Conservation (phyloP, 2,329 filamentous ascomycete genomes). For the Gremmenia infestans region DNA sequence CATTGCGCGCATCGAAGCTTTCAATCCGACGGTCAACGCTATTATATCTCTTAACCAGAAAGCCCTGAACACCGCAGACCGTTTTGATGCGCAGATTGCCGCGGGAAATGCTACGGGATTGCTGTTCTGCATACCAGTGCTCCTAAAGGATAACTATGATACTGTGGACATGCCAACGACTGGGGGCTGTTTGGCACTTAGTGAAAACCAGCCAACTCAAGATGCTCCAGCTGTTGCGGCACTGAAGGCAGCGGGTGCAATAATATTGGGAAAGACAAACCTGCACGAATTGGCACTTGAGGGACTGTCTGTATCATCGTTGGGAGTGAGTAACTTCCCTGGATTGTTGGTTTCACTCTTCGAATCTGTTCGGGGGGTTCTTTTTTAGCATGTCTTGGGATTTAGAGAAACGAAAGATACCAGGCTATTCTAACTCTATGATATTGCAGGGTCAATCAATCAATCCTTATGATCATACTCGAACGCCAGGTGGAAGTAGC, state of each 20-base stretch:
- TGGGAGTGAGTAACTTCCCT: conserved; percentile 38
- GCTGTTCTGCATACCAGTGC: conserved; percentile 56
- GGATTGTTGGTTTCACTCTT: too few species aligned
- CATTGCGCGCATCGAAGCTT: conserved; percentile 50
- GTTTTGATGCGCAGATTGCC: conserved; percentile 42
- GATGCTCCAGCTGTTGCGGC: conserved; percentile 48
- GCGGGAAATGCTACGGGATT: conserved; percentile 44
- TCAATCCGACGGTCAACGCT: conserved; percentile 54
- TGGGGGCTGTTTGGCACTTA: conserved; percentile 47
- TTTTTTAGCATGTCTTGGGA: too few species aligned
- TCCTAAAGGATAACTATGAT: conserved; percentile 56
- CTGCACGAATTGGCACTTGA: conserved; percentile 80
- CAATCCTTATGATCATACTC: conserved; percentile 59
- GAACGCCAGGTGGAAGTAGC: conserved; percentile 62
- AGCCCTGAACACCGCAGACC: conserved; percentile 43
- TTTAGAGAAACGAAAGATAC: too few species aligned
- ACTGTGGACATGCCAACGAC: conserved; percentile 47
- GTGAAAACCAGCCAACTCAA: conserved; percentile 37
- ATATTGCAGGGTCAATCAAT: conserved; percentile 45
- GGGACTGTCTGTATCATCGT: conserved; percentile 55
- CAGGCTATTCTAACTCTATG: too few species aligned
- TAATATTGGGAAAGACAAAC: conserved; percentile 72
- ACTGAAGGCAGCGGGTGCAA: conserved; percentile 66
- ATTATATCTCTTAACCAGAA: conserved; percentile 34
- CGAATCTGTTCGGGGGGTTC: too few species aligned